Evolutionary conservation across 805 yeast species (phyloP), one percentile per base, ranked within the genome.

Genomic region (Spathaspora boniae): DNA sequence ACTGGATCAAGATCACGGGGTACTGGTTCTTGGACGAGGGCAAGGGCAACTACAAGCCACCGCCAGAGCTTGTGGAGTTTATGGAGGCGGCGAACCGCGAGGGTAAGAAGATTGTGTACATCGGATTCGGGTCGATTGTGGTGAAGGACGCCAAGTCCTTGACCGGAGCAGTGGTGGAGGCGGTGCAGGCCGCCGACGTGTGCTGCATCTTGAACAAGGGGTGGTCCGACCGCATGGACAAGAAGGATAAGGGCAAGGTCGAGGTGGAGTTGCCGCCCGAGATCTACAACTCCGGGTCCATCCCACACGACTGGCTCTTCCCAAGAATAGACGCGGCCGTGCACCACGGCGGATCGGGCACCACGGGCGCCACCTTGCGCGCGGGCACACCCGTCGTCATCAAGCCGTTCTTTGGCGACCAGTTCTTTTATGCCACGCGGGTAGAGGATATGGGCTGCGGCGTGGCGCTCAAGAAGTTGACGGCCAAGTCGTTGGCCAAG

Each of bases 311-410:
- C 53, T 91, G 98, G 98, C 63, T 91, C 24, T 91, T 91, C 59
- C 83, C 91, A 0, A 78, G 76, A 42, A 67, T 91, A 29, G 96
- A 91, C 60, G 96, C 91, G 0, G 95, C 95, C 0, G 96, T 91
- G 4, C 98, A 91, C 54, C 98, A 91, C 55, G 98, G 98, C 26
- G 98, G 98, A 0, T 82, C 95, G 0, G 98, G 98, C 2, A 86
- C 97, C 0, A 91, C 97, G 0, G 98, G 98, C 6, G 96, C 96
- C 0, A 74, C 94, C 2, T 56, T 91, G 36, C 68, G 89, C 42
- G 82, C 85, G 9, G 98, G 98, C 0, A 57, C 84, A 21, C 97
- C 98, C 1, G 87, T 95, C 0, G 73, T 91, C 22, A 78, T 91
- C 48, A 91, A 89, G 56, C 98, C 98, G 2, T 91, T 91, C 52